These are phyloP conservation scores for Prunella vulgaris DNA, from an alignment of 257 asterid genomes.

Conservation along the genomic window DNA sequence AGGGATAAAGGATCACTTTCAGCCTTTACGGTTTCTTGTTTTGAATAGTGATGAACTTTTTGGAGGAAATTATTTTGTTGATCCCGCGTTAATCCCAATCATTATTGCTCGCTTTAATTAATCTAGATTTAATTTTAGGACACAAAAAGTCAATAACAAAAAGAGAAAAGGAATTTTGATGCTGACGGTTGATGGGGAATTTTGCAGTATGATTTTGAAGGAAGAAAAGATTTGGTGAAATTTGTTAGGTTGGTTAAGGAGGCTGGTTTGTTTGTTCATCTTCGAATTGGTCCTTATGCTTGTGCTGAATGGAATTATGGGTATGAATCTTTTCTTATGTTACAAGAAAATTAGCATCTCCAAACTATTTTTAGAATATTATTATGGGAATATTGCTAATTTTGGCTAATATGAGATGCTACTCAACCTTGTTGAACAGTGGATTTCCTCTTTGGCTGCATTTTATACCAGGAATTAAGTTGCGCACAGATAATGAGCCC, in stretches of 20 bases:
- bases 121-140: not conserved
- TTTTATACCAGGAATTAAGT: conserved; percentile 67
- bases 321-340: conserved; percentile 22
- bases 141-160: conserved; percentile 11
- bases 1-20: not conserved
- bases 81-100: conserved; percentile 20
- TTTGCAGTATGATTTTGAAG: conserved; percentile 75
- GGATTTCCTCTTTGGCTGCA: conserved; percentile 98
- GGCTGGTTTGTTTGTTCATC: conserved; percentile 70
- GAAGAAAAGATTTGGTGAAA: conserved; percentile 74
- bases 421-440: conserved; percentile 35
- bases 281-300: conserved; percentile 83
- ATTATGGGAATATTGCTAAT: not conserved
- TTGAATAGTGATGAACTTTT: conserved; percentile 16
- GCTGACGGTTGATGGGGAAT: conserved; percentile 28
- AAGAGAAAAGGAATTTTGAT: conserved; percentile 3
- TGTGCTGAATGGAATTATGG: conserved; percentile 98
- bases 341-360: not conserved
- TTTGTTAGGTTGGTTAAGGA: conserved; percentile 62
- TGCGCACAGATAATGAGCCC: conserved; percentile 76
- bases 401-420: not conserved
- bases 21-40: conserved; percentile 13
- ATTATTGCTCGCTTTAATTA: conserved; percentile 3
- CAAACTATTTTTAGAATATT: not conserved
- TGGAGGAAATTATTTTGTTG: conserved; percentile 1